Evolutionary conservation across 2,329 filamentous ascomycete genomes (phyloP), one percentile per base, ranked within the genome.

Genomic region (Keithomyces neogunnii): DNA sequence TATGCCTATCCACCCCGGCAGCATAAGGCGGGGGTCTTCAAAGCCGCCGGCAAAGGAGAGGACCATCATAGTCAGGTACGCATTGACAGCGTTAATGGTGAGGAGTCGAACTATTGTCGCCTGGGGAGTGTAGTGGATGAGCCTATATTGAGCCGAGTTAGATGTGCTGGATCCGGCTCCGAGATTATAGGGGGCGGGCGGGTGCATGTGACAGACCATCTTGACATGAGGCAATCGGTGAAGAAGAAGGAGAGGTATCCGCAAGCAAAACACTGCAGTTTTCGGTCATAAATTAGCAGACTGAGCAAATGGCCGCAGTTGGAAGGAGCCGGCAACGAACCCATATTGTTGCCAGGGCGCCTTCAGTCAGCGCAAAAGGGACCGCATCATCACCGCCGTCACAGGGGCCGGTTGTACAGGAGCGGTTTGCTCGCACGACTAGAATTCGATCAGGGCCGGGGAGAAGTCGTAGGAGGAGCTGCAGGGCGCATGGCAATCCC

Each of bases 231-330:
- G 67, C 86, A 89, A 69, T 91, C 87, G 52, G 86, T 88, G 65
- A 91, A 91, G 72, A 89, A 88, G 68, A 89, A 91, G 48, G 85
- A 86, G 54, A 90, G 77, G 66, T 89, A 89, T 50, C 84, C 87
- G 26, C 85, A 88, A 53, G 86, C 84, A 62, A 80, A 82, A 70
- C 86, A 89, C 86, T 89, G 61, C 28, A 48, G 39, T 31, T 36
- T 19, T 6, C 50, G 43, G 28, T 19, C 19, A 19, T 19, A 19
- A 19, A 38, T 32, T 43, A 39, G 19, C 35, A n/a, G 19, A 32
- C 9, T 9, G 26, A 26, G 35, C 4, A 5, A 26, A 29, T 30
- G 38, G 13, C n/a, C 5, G 5, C 5, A 11, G 26, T 35, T 35
- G 8, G 32, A 43, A 13, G 33, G 9, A 10, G 26, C 13, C 3